Evolutionary conservation across 2,329 filamentous ascomycete species (phyloP).

Genomic region (Trichophaea hybrida): DNA sequence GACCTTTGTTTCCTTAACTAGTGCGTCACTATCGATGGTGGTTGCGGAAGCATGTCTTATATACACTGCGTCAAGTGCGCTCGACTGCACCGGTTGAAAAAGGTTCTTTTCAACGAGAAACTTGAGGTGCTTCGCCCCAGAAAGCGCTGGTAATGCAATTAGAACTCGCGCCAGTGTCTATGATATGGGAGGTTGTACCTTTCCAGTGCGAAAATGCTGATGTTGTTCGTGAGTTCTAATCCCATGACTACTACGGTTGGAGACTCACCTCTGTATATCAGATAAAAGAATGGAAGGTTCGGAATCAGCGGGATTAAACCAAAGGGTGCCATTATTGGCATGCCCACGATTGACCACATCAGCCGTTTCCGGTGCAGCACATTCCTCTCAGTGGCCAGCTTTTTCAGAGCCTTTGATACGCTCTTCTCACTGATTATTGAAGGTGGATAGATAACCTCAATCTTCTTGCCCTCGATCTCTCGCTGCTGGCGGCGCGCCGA

Average conservation of each 20-base stretch:
- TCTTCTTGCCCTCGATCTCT: conserved; percentile 47
- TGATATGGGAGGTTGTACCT: conserved; percentile 7
- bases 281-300: conserved; percentile 65
- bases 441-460: conserved; percentile 63
- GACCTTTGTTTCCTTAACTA: conserved; percentile 29
- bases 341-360: conserved; percentile 64
- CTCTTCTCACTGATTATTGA: conserved; percentile 50
- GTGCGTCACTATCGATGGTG: conserved; percentile 26
- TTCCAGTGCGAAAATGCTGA: conserved; percentile 49
- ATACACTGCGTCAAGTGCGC: conserved; percentile 62
- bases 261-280: conserved; percentile 51
- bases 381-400: conserved; percentile 66
- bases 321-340: conserved; percentile 73
- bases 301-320: conserved; percentile 60
- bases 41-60: conserved; percentile 11
- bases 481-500: conserved; percentile 51
- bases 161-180: too few species aligned
- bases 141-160: conserved; percentile 41
- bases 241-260: not conserved
- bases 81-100: conserved; percentile 50
- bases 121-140: conserved; percentile 70
- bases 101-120: conserved; percentile 64
- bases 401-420: conserved; percentile 51
- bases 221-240: conserved; percentile 4
- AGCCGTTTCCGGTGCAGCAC: conserved; percentile 60